A percentile compares a stretch with the other conserved stretches of the same genome.
These are phyloP conservation scores for Papiliotrema laurentii DNA, from an alignment of 1,284 basidiomycete genomes.

Conservation along the genomic window DNA sequence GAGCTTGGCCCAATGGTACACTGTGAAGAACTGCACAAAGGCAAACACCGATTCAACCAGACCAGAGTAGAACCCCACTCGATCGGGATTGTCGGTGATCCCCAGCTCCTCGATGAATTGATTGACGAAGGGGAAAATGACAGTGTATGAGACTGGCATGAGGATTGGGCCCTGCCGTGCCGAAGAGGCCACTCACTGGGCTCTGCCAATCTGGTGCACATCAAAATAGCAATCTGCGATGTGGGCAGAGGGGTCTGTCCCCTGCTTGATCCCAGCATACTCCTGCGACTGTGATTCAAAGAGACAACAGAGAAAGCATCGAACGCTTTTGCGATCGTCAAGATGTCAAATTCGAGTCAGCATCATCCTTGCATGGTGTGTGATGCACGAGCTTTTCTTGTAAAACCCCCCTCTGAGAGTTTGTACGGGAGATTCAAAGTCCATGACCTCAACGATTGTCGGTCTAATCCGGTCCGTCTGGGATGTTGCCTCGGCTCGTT, in stretches of 20 bases:
- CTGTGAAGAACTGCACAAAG: slow-evolving; percentile 44
- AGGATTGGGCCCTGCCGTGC: slow-evolving; percentile 9
- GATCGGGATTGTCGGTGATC: slow-evolving; percentile 45
- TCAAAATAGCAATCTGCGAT: slow-evolving; percentile 6
- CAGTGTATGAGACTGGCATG: slow-evolving; percentile 6
- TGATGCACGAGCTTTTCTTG: too few relatives aligned
- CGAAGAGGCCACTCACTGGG: slow-evolving; percentile 12
- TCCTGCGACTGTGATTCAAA: too few relatives aligned
- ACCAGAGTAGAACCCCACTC: slow-evolving; percentile 46
- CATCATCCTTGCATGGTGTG: too few relatives aligned
- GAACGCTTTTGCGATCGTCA: too few relatives aligned
- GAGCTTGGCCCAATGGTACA: slow-evolving; percentile 46
- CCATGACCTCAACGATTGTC: too few relatives aligned
- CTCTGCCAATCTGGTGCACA: slow-evolving; percentile 5
- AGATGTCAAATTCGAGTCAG: too few relatives aligned
- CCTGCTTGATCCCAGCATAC: too few relatives aligned
- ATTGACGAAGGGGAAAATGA: slow-evolving; percentile 53
- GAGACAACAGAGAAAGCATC: too few relatives aligned
- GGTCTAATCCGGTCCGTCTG: too few relatives aligned
- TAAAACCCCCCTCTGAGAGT: too few relatives aligned
- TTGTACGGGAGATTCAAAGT: too few relatives aligned
- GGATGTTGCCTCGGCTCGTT: too few relatives aligned
- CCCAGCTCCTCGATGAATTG: slow-evolving; percentile 47
- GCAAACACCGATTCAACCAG: slow-evolving; percentile 45
- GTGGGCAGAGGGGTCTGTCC: slow-evolving; percentile 1